Evolutionary conservation across 306 rosid genomes (phyloP), one percentile per base, ranked within the genome.

Genomic region (Adenanthera pavonina): DNA sequence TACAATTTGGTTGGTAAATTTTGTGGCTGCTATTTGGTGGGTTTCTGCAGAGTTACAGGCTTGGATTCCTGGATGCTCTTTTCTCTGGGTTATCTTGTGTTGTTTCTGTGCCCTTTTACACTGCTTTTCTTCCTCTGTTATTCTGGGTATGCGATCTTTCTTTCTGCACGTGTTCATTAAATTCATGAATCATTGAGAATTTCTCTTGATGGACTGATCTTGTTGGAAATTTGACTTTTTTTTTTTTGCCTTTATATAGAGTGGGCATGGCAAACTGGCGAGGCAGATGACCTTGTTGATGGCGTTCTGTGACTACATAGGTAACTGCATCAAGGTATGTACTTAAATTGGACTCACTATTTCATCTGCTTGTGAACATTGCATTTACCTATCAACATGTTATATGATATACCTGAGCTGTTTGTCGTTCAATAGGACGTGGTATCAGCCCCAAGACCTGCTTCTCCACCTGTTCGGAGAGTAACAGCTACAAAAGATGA

Each of bases 241-340:
- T 7, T 78, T 78, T 82, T 78, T 54, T 66, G 19, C 54, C 59
- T 73, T 60, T 79, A 13, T 80, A 10, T 86, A 96, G 99, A 96
- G 91, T 85, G 99, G 99, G 30, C 99, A 96, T 92, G 94, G 94
- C 49, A 87, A 90, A 92, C 88, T 96, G 92, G 99, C 99, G 10
- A 88, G 99, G 78, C 98, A 96, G 88, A 92, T 96, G 94, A 96
- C 99, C 74, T 85, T 96, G 76, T 83, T 96, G 93, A 96, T 96
- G 91, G 99, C 98, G 61, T 89, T 90, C 79, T 96, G 98, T 84
- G 99, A 96, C 90, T 96, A 89, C 83, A 3, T 77, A 9, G 99
- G 99, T 33, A 93, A 96, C 84, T 88, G 90, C 78, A 83, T 93
- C 76, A 96, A 96, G 91, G 99, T 92, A 64, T 17, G 44, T 80